A percentile compares a stretch with the other conserved stretches of the same genome.
Conservation (phyloP, 2,329 filamentous ascomycete genomes). For the Metarhizium rileyi region DNA sequence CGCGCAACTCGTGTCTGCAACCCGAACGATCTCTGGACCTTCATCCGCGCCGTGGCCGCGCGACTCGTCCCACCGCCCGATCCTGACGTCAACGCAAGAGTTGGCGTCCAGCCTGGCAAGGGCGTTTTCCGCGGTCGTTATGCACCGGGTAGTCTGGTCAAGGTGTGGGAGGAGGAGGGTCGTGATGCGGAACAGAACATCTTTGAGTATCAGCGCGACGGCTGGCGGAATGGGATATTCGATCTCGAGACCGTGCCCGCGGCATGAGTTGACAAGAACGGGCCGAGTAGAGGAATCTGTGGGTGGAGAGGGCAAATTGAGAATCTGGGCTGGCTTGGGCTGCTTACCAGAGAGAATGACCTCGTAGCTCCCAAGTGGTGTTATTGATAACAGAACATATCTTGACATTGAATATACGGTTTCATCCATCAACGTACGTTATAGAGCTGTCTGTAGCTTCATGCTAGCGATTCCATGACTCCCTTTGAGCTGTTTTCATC, state of each 20-base stretch:
- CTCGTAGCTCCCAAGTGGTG: too few species aligned
- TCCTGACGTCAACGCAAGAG: conserved; percentile 63
- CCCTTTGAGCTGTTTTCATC: too few species aligned
- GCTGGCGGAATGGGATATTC: conserved; percentile 85
- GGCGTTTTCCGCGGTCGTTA: conserved; percentile 75
- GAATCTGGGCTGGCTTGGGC: too few species aligned
- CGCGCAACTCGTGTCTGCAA: conserved; percentile 74
- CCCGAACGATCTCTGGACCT: conserved; percentile 70
- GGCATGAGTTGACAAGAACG: background rate
- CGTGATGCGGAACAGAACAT: conserved; percentile 60
- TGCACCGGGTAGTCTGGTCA: conserved; percentile 79
- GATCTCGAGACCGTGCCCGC: conserved; percentile 32
- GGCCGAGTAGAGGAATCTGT: background rate
- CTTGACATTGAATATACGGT: too few species aligned
- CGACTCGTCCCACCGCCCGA: conserved; percentile 62
- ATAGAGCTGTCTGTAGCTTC: too few species aligned
- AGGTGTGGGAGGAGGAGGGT: conserved; percentile 80
- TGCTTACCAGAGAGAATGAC: too few species aligned
- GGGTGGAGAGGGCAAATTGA: too few species aligned
- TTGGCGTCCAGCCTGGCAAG: conserved; percentile 53
- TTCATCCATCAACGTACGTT: too few species aligned
- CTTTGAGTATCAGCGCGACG: conserved; percentile 59
- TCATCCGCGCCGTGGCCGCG: conserved; percentile 72
- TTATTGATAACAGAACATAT: too few species aligned
- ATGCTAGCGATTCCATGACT: too few species aligned